Conservation (phyloP, 805 yeast genomes). For the Ogataea paraovalis region DNA sequence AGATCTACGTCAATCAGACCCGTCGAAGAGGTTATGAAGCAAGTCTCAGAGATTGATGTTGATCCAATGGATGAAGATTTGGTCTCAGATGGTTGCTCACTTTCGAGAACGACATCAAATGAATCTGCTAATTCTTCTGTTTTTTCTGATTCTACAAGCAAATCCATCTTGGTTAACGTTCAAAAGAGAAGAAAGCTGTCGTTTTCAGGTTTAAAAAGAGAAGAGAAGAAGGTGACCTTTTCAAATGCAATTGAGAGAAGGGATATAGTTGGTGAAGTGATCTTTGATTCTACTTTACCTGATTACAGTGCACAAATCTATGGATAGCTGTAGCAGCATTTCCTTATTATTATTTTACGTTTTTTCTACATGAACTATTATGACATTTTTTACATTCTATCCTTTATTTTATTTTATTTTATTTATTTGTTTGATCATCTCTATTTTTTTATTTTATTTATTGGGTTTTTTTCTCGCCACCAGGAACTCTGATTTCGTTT, state of each 20-base stretch:
- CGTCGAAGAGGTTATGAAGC: background rate
- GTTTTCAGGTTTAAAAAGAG: slow-evolving; percentile 2
- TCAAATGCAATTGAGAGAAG: slow-evolving; percentile 40
- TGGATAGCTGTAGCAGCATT: background rate
- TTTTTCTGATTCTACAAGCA: slow-evolving; percentile 3
- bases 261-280: slow-evolving; percentile 41
- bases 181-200: background rate
- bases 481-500: too few species aligned
- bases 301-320: background rate
- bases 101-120: slow-evolving; percentile 9
- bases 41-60: background rate
- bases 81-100: slow-evolving; percentile 5
- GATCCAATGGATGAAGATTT: slow-evolving; percentile 8
- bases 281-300: slow-evolving; percentile 34
- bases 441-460: too few species aligned
- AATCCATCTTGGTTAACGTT: slow-evolving; percentile 6
- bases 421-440: too few species aligned
- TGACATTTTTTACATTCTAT: too few species aligned
- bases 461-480: too few species aligned
- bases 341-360: background rate
- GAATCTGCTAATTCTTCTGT: slow-evolving; percentile 5
- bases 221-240: slow-evolving; percentile 36
- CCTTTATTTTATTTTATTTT: too few species aligned
- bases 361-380: too few species aligned
- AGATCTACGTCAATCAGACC: background rate